These are phyloP conservation scores for Malassezia sympodialis DNA, from an alignment of 1,284 basidiomycete species.

Conservation along the genomic window DNA sequence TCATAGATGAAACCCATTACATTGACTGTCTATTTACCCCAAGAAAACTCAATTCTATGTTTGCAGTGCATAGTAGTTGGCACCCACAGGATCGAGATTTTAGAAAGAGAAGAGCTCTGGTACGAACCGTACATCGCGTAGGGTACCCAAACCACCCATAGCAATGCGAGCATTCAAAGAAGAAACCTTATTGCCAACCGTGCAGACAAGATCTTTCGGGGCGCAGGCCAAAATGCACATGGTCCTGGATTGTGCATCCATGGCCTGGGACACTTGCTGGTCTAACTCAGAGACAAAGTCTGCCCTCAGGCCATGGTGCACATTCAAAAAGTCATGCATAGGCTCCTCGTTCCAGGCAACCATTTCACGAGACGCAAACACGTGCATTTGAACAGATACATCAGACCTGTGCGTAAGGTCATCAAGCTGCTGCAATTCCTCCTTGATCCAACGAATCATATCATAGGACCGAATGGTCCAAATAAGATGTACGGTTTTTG, in stretches of 20 bases:
- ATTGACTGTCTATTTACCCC: background rate
- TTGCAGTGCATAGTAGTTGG: too few species aligned
- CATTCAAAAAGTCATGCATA: background rate
- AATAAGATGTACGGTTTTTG: conserved; percentile 1
- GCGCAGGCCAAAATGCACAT: conserved; percentile 1
- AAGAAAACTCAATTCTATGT: background rate
- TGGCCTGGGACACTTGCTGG: too few species aligned
- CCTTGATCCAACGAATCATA: background rate
- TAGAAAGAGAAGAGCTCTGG: background rate
- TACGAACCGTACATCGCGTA: background rate
- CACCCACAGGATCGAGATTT: too few species aligned
- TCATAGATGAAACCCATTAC: too few species aligned
- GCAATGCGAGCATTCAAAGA: background rate
- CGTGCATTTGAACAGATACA: background rate
- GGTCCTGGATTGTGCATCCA: background rate
- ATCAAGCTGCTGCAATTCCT: background rate
- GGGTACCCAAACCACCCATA: background rate
- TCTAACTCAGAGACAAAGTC: too few species aligned
- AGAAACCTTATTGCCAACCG: background rate
- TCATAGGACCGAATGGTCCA: conserved; percentile 1
- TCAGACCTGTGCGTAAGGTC: background rate
- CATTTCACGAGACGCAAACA: background rate
- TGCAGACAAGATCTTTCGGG: background rate
- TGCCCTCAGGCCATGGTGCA: background rate
- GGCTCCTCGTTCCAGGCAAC: background rate